Evolutionary conservation across 805 yeast species (phyloP), one percentile per base, ranked within the genome.

Genomic region (Candida koratica): DNA sequence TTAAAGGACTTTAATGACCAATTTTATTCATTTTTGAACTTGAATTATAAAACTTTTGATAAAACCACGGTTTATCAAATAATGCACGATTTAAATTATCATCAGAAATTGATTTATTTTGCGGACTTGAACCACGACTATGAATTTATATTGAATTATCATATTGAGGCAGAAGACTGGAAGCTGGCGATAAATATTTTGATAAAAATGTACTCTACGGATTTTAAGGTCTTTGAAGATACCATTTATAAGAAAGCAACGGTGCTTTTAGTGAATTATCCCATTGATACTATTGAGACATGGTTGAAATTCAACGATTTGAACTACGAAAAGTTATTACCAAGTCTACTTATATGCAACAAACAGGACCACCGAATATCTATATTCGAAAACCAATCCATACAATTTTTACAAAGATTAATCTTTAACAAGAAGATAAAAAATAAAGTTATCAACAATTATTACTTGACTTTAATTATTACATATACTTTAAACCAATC

Each of bases 121-220:
- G 89, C 96, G 0, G 77, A 75, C 22, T 51, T 79, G 13, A 70
- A 82, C 6, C 67, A 75, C 29, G 96, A 93, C 53, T 76, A 71
- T 51, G 77, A 75, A 29, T 84, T 73, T 55, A 81, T 87, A 1
- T 55, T 89, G 19, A 66, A 77, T 5, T 78, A 81, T 55, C 77
- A 88, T 73, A 69, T 89, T 9, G 74, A 79, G 34, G 54, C 69
- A 17, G 82, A 80, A 43, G 72, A 79, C 42, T 93, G 96, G 95
- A 55, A 63, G 10, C 80, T 80, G 38, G 83, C 95, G 0, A 55
- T 86, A 34, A 73, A 74, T 35, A 72, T 78, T 0, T 47, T 82
- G 25, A 48, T 77, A n/a, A 61, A 67, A 25, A 66, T 73, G 28
- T 70, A 70, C 36, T 68, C 70, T 26, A 36, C 38, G 1, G 44